A percentile compares a stretch with the other conserved stretches of the same genome.
Evolutionary conservation across 345 rosid species (phyloP).

Genomic region (Kandelia obovata): DNA sequence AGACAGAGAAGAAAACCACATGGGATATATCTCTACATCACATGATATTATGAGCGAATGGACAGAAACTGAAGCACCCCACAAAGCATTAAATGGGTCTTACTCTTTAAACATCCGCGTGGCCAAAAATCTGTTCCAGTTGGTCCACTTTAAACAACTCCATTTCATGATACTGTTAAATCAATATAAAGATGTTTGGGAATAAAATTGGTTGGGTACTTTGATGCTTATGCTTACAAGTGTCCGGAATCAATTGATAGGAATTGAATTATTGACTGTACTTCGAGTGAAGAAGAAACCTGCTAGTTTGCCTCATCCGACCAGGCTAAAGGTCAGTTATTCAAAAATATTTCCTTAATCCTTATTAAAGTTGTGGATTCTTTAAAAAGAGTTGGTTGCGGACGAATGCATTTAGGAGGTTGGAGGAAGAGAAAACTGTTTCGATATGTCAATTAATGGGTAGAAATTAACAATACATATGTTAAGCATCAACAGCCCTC

Average conservation of each 20-base stretch:
- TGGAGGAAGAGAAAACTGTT: background rate
- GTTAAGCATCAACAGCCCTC: constrained; percentile 13
- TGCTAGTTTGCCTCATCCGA: no score
- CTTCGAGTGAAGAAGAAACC: no score
- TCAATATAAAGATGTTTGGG: no score
- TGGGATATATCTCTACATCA: background rate
- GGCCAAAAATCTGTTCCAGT: background rate
- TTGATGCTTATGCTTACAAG: background rate
- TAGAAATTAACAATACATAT: constrained; percentile 4
- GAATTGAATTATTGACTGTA: no score
- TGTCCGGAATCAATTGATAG: background rate
- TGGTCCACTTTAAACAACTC: background rate
- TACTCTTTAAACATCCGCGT: background rate
- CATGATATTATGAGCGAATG: background rate
- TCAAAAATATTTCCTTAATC: no score
- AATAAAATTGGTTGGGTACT: background rate
- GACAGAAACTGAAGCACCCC: background rate
- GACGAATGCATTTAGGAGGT: no score
- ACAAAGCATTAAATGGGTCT: background rate
- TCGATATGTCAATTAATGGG: constrained; percentile 17
- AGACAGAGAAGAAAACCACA: no score
- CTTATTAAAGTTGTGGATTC: no score
- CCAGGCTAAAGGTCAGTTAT: no score
- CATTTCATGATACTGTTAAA: background rate
- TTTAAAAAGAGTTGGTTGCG: no score